These are phyloP conservation scores for Pestalotiopsis sp. DNA, from an alignment of 2,329 filamentous ascomycete species.

Conservation along the genomic window DNA sequence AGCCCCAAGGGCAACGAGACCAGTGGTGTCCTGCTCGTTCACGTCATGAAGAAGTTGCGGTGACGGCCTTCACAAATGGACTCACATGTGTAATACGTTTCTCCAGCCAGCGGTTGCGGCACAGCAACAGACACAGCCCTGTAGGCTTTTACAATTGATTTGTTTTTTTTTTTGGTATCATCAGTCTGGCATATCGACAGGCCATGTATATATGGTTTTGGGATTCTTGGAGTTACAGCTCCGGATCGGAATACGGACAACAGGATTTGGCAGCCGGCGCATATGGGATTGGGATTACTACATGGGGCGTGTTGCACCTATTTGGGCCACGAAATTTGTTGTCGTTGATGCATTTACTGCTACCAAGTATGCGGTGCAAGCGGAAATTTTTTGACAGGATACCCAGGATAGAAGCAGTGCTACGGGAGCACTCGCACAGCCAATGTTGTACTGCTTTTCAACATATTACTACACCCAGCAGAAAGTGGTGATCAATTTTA, in stretches of 20 bases:
- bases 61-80: slow-evolving; percentile 21
- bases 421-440: not conserved
- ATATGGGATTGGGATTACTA: not conserved
- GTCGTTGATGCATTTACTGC: not conserved
- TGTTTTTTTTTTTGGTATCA: too few species aligned
- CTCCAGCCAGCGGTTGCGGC: not conserved
- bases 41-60: slow-evolving; percentile 49
- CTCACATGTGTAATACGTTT: not conserved
- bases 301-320: not conserved
- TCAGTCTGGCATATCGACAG: not conserved
- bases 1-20: slow-evolving; percentile 48
- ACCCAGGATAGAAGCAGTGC: not conserved
- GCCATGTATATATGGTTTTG: not conserved
- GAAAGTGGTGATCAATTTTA: not conserved
- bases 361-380: not conserved
- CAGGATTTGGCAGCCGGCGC: not conserved
- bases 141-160: not conserved
- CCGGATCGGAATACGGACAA: not conserved
- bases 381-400: not conserved
- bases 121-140: not conserved
- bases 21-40: slow-evolving; percentile 53
- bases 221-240: slow-evolving; percentile 11
- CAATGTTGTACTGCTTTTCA: not conserved
- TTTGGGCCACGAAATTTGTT: not conserved
- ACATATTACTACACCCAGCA: not conserved